These are phyloP conservation scores for Chlorella sp. DNA, from an alignment of 139 green algal species.

Conservation along the genomic window DNA sequence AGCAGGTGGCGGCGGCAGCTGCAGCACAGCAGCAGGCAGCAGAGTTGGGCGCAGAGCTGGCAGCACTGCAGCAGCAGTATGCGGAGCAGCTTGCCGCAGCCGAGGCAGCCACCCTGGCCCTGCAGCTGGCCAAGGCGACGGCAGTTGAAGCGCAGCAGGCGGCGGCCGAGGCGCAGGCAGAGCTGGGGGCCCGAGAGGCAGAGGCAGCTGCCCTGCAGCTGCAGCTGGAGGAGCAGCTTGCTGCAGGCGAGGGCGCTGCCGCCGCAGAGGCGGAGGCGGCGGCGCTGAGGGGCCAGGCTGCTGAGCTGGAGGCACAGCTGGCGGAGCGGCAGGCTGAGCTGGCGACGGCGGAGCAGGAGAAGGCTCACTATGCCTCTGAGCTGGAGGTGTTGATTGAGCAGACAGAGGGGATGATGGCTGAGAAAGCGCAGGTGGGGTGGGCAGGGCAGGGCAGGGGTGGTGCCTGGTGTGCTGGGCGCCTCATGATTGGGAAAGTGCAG, in stretches of 20 bases:
- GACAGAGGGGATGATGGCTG: constrained; percentile 29
- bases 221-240: not conserved
- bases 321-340: not conserved
- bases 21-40: not conserved
- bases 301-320: constrained; percentile 4
- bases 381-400: constrained; percentile 37
- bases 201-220: constrained; percentile 17
- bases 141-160: not conserved
- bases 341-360: constrained; percentile 11
- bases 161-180: not conserved
- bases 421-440: not conserved
- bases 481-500: no score
- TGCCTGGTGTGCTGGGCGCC: no score
- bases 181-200: not conserved
- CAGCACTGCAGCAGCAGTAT: constrained; percentile 17
- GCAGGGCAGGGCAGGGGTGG: no score
- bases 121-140: not conserved
- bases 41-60: not conserved
- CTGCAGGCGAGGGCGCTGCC: not conserved
- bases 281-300: not conserved
- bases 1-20: not conserved
- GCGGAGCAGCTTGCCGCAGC: not conserved
- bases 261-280: not conserved
- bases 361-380: constrained; percentile 25
- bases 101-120: not conserved